These are phyloP conservation scores for Wickerhamiella vanderwaltii DNA, from an alignment of 805 yeast genomes.

Conservation along the genomic window DNA sequence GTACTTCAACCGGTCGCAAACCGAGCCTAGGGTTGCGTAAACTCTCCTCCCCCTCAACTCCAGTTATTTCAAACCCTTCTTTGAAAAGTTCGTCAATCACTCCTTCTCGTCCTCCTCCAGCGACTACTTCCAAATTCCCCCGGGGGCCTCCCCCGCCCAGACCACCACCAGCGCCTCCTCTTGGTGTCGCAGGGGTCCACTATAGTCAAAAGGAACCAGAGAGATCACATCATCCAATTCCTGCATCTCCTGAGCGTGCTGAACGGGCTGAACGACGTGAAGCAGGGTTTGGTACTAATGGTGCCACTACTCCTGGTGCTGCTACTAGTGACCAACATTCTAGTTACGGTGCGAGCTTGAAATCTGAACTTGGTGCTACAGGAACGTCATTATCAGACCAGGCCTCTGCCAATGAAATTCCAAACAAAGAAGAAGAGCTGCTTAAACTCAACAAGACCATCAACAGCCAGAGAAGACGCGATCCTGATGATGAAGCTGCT, in stretches of 20 bases:
- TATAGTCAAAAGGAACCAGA: neutral
- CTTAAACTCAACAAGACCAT: conserved; percentile 16
- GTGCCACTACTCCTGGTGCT: too few species aligned
- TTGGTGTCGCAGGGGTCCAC: conserved; percentile 27
- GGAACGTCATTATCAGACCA: too few species aligned
- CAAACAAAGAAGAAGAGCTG: conserved; percentile 21
- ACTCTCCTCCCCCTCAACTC: neutral
- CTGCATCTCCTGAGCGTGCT: conserved; percentile 26
- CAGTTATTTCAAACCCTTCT: conserved; percentile 1
- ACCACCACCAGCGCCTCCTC: conserved; percentile 35
- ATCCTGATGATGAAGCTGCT: conserved; percentile 12
- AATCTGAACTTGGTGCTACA: too few species aligned
- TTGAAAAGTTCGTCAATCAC: neutral
- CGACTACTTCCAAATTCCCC: conserved; percentile 15
- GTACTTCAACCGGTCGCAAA: conserved; percentile 8
- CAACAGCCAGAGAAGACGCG: conserved; percentile 5
- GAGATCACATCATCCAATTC: conserved; percentile 11
- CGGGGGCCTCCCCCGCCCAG: conserved; percentile 29
- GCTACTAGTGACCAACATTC: too few species aligned
- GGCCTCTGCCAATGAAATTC: conserved; percentile 25
- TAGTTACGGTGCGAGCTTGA: too few species aligned
- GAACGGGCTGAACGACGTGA: too few species aligned
- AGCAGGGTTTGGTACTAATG: too few species aligned
- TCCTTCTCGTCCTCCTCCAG: conserved; percentile 8
- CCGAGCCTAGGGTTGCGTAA: conserved; percentile 10